A percentile compares a stretch with the other conserved stretches of the same genome.
phyloP scores from a whole-genome alignment of 108 stramenopile genomes.

The Skeletonema grethae region DNA sequence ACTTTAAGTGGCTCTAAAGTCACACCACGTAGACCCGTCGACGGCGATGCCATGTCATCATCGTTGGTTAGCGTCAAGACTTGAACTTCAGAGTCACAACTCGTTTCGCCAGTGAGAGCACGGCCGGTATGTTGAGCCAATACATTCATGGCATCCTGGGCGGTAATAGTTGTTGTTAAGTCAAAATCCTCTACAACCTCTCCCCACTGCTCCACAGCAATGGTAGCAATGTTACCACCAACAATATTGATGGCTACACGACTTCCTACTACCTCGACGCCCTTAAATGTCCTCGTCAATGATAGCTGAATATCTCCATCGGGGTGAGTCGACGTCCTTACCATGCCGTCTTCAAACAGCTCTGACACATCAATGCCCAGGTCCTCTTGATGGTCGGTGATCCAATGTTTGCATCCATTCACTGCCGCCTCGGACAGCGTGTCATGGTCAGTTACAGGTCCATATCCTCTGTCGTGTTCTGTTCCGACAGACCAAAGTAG shows the following conservation, averaged over 20 bases:
- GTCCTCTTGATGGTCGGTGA: conserved; percentile 6
- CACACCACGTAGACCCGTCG: background rate
- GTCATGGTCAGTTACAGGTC: background rate
- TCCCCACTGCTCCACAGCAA: background rate
- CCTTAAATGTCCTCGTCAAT: conserved; percentile 16
- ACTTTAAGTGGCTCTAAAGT: background rate
- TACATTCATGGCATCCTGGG: background rate
- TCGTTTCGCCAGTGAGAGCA: background rate
- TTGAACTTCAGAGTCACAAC: conserved; percentile 3
- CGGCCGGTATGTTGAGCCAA: background rate
- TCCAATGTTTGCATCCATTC: conserved; percentile 5
- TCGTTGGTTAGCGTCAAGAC: conserved; percentile 1
- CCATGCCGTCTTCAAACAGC: conserved; percentile 6
- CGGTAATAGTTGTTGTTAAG: background rate
- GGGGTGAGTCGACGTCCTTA: conserved; percentile 9
- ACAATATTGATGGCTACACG: conserved; percentile 18
- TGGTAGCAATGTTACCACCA: conserved; percentile 6
- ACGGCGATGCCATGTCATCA: background rate
- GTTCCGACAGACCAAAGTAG: conserved; percentile 27
- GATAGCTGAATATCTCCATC: conserved; percentile 31
- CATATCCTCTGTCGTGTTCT: conserved; percentile 12
- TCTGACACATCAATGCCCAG: conserved; percentile 14
- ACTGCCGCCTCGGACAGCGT: conserved; percentile 12
- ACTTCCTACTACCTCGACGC: conserved; percentile 16
- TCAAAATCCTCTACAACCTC: background rate